phyloP scores from a whole-genome alignment of 345 rosid species.

The Corchorus olitorius region DNA sequence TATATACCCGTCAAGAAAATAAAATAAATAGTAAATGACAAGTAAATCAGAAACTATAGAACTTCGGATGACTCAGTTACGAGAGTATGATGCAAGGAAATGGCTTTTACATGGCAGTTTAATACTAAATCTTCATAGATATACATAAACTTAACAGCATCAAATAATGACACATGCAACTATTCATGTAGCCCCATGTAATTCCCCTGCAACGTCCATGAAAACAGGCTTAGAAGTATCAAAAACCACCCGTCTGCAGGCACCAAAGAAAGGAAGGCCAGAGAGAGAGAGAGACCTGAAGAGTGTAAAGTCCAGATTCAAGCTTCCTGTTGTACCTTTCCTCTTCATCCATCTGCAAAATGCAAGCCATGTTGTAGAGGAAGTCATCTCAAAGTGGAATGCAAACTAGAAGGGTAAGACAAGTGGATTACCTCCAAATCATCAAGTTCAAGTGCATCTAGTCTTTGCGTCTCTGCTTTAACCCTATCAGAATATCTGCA shows the following conservation, averaged over 20 bases:
- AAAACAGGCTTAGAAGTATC: neutral
- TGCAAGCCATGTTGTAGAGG: conserved; percentile 6
- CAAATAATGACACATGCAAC: neutral
- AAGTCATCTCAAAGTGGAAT: conserved; percentile 16
- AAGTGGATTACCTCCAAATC: conserved; percentile 72
- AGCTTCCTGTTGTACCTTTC: conserved; percentile 80
- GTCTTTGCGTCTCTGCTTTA: conserved; percentile 67
- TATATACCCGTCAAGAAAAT: neutral
- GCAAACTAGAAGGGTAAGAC: conserved; percentile 8
- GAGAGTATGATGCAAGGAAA: neutral
- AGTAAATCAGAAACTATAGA: neutral
- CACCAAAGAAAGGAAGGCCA: neutral
- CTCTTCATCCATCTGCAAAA: conserved; percentile 83
- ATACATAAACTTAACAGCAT: neutral
- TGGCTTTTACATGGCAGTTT: neutral
- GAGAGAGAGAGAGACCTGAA: conserved; percentile 61
- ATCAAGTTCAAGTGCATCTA: conserved; percentile 75
- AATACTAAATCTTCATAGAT: neutral
- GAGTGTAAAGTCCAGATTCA: conserved; percentile 94
- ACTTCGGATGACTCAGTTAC: neutral
- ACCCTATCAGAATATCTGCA: conserved; percentile 84
- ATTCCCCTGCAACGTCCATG: neutral
- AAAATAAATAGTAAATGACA: neutral
- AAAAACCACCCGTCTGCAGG: neutral
- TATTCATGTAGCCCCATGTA: neutral